Evolutionary conservation across 306 rosid species (phyloP), one percentile per base, ranked within the genome.

Genomic region (Nissolia schottii): DNA sequence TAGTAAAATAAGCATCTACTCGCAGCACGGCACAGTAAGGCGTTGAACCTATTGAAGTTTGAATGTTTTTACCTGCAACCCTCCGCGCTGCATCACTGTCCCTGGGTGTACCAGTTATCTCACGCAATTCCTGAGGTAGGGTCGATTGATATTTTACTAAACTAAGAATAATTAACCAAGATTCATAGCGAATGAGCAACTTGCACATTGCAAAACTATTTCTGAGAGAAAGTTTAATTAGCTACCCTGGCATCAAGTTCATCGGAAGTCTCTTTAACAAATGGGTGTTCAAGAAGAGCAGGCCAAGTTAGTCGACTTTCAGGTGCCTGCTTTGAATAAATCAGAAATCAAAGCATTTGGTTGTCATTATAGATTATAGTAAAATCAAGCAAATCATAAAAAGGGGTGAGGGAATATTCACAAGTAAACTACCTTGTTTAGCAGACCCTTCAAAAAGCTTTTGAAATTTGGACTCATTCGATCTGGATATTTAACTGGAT

Each of bases 221-320:
- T 58, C 69, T 5, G 15, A 75, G 23, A 73, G 37, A 69, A 68
- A 70, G 74, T 53, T 70, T 51, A 38, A 68, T 57, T 57, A 22
- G 54, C 71, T 87, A 94, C 99, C 96, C 80, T 86, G 69, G 76
- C 77, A 51, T 85, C 90, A 70, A 35, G 63, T 64, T 89, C 91
- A 7, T 83, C 84, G 19, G 83, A 64, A 5, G 85, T 69, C 86
- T 91, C 99, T 81, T 85, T 85, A 55, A 94, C 97, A 84, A 94
- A 94, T 64, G 97, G 96, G 65, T 94, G 97, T 70, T 94, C 97
- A 54, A 94, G 83, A 79, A 94, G 96, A 65, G 92, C 88, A 16
- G 99, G 99, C 99, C 99, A 94, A 19, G 97, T 85, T 70, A 94
- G 83, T 49, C 99, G 92, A 84, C 87, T 89, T 82, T 94, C 96